These are phyloP conservation scores for Lepidium africanum DNA, from an alignment of 345 rosid species.

Conservation along the genomic window DNA sequence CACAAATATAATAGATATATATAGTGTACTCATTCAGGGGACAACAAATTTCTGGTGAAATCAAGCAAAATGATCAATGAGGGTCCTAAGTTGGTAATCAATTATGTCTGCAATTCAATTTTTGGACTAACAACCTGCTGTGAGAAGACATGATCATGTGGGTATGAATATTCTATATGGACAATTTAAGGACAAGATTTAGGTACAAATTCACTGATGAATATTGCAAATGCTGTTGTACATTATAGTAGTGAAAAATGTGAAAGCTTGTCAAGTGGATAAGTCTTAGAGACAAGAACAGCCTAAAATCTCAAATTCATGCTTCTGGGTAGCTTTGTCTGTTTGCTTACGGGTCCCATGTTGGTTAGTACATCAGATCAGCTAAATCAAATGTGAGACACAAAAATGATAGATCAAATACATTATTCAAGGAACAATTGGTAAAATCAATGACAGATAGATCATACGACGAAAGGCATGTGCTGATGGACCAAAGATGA, in stretches of 20 bases:
- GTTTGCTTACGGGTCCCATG: not conserved
- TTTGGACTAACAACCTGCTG: not conserved
- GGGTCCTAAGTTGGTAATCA: too few species aligned
- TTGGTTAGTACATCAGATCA: not conserved
- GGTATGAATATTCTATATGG: not conserved
- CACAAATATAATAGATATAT: not conserved
- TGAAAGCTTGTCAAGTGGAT: not conserved
- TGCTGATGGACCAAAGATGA: not conserved
- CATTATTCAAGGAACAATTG: not conserved
- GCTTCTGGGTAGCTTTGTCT: not conserved
- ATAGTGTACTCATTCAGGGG: not conserved
- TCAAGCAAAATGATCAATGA: not conserved
- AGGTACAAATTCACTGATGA: not conserved
- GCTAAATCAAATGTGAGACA: not conserved
- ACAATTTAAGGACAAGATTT: not conserved
- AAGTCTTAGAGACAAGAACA: too few species aligned
- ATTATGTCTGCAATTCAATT: not conserved
- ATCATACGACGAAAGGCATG: not conserved
- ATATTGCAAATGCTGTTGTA: too few species aligned
- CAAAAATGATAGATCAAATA: not conserved
- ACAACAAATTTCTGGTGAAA: not conserved
- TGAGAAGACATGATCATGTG: conserved; percentile 1
- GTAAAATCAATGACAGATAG: not conserved
- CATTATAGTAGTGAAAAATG: not conserved
- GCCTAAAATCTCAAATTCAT: too few species aligned